Percentiles rank a stretch among this genome's conserved stretches.
Conservation (phyloP, 257 asterid genomes). For the Salvia rosmarinus region DNA sequence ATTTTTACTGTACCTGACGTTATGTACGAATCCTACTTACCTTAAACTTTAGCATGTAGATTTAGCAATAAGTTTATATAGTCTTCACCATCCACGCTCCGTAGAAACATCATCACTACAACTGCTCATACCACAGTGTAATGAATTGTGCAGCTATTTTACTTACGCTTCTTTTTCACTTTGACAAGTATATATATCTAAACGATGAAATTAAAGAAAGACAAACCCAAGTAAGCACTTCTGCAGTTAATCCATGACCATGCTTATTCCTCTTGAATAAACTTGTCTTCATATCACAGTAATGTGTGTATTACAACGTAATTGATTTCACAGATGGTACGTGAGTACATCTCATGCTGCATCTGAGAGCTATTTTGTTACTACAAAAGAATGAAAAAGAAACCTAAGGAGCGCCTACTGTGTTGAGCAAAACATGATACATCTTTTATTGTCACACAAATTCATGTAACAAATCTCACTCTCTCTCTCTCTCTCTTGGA, state of each 20-base stretch:
- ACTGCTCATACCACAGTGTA: background rate
- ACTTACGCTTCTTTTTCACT: background rate
- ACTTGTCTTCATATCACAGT: background rate
- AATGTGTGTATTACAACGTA: conserved; percentile 8
- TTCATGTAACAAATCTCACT: too few relatives aligned
- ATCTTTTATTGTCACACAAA: too few relatives aligned
- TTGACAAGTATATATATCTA: background rate
- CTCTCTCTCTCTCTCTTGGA: too few relatives aligned
- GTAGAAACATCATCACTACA: background rate
- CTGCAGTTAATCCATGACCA: background rate
- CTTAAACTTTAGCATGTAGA: background rate
- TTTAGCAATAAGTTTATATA: background rate
- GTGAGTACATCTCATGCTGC: conserved; percentile 18
- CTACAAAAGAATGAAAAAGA: conserved; percentile 21
- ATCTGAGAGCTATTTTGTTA: background rate
- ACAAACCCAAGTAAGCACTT: too few relatives aligned
- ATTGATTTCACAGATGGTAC: conserved; percentile 17
- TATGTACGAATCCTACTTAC: conserved; percentile 29
- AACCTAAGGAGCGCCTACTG: conserved; percentile 21
- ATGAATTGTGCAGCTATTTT: background rate
- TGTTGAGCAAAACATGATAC: too few relatives aligned
- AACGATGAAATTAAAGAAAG: background rate
- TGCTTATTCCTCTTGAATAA: background rate
- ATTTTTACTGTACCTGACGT: conserved; percentile 4
- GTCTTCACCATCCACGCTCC: too few relatives aligned